Evolutionary conservation across 2,329 filamentous ascomycete species (phyloP), one percentile per base, ranked within the genome.

Genomic region (Penicillium rolfsii): DNA sequence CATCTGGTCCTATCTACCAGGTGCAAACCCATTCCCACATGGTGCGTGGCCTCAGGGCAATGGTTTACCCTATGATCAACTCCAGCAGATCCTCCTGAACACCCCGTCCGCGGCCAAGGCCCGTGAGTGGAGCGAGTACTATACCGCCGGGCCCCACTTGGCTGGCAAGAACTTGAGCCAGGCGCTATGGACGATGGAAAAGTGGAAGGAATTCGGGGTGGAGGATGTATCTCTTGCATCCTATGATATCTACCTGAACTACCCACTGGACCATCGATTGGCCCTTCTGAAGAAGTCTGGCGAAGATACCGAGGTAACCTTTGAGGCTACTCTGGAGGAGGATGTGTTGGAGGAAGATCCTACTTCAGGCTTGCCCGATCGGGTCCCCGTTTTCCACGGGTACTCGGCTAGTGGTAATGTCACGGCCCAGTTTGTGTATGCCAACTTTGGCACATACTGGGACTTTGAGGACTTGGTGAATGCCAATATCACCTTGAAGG

Each of bases 361-460:
- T 3, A 96, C 93, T 0, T 92, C 88, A 19, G 84, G 87, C 24
- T 80, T 92, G 49, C 77, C 84, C 9, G 85, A 93, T 70, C 83
- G 91, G 33, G 84, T 98, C 26, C 93, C 94, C 1, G 94, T 90
- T 0, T 98, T 98, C 80, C 94, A 98, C 73, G 95, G 94, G 56
- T 98, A 97, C 76, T 96, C 92, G 4, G 93, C 93, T 4, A 93
- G 84, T 62, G 94, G 94, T 30, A 96, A 98, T 74, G 94, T 96
- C 52, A 97, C 94, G 0, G 92, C 87, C 2, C 85, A 87, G 14
- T 95, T 91, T 66, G 91, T 97, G 35, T 98, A 89, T 71, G 92
- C 91, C 74, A 97, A 97, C 77, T 96, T 95, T 71, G 94, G 93
- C 55, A 95, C 91, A 0, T 96, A 89, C 72, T 80, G 84, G 65